These are phyloP conservation scores for Baeospora myosura DNA, from an alignment of 1,284 basidiomycete species.

Conservation along the genomic window DNA sequence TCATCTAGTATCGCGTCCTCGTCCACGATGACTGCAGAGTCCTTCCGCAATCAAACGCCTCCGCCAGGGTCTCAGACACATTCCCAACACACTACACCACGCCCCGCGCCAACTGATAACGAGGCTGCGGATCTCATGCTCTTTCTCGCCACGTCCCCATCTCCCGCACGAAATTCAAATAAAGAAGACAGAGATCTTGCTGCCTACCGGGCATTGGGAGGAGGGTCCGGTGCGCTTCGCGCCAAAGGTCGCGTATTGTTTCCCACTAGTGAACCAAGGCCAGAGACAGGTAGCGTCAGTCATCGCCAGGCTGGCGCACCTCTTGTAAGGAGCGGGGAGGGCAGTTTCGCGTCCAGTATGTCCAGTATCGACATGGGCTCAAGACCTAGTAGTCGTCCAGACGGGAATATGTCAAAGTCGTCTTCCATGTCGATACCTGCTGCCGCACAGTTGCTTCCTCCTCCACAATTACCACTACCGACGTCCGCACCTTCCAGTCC, in stretches of 20 bases:
- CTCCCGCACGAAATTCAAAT: conserved; percentile 54
- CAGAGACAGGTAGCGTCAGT: conserved; percentile 14
- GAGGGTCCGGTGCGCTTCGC: conserved; percentile 38
- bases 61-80: conserved; percentile 14
- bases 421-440: conserved; percentile 5
- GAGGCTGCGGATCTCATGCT: conserved; percentile 77
- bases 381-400: conserved; percentile 3
- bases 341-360: conserved; percentile 35
- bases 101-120: conserved; percentile 49
- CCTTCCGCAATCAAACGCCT: conserved; percentile 23
- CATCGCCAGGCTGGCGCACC: conserved; percentile 15
- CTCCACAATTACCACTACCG: conserved; percentile 22
- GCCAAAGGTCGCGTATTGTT: conserved; percentile 65
- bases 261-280: conserved; percentile 28
- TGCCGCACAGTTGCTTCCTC: conserved; percentile 26
- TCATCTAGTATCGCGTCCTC: conserved; percentile 16
- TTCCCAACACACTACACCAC: conserved; percentile 27
- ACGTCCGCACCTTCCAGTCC: conserved; percentile 12
- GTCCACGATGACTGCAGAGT: conserved; percentile 6
- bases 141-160: conserved; percentile 73
- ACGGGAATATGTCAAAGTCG: neutral
- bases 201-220: conserved; percentile 47
- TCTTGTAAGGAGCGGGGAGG: conserved; percentile 26
- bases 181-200: conserved; percentile 46
- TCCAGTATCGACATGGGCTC: conserved; percentile 32